Conservation (phyloP, 1,284 basidiomycete species). For the Cryptococcus hybrid region DNA sequence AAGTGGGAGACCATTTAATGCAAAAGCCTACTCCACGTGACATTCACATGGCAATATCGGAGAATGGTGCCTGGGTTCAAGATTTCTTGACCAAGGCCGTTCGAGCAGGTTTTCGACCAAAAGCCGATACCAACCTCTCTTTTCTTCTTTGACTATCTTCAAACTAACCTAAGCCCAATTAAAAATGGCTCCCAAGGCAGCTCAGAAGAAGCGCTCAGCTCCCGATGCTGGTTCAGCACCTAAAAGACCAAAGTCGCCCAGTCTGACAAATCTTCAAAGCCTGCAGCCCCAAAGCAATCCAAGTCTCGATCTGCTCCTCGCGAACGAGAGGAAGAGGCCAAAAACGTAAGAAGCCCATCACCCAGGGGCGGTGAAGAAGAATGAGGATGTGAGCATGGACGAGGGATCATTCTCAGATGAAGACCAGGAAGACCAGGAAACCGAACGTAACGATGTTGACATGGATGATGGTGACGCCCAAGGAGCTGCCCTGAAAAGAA, state of each 20-base stretch:
- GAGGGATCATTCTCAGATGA: conserved; percentile 4
- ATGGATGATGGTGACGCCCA: conserved; percentile 4
- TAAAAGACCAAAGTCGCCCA: conserved; percentile 1
- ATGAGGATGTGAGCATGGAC: conserved; percentile 23
- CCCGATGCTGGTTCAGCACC: neutral
- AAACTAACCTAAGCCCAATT: neutral
- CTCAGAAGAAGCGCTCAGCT: conserved; percentile 1
- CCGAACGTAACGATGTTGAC: conserved; percentile 5
- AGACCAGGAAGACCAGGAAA: conserved; percentile 11
- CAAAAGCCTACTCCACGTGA: too few species aligned
- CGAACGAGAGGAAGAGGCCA: conserved; percentile 20
- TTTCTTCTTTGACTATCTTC: neutral
- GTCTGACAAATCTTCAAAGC: neutral
- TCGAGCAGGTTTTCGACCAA: neutral
- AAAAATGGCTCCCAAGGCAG: neutral
- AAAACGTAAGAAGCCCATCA: conserved; percentile 37
- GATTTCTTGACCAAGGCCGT: neutral
- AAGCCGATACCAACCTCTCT: neutral
- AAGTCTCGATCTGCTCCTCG: conserved; percentile 11
- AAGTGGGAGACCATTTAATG: too few species aligned
- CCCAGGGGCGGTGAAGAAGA: conserved; percentile 36
- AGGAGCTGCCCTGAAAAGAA: conserved; percentile 15
- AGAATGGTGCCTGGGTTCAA: neutral
- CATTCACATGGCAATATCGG: neutral
- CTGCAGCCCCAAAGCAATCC: neutral